Conservation (phyloP, 1,284 basidiomycete genomes). For the Ceratobasidium theobromae region DNA sequence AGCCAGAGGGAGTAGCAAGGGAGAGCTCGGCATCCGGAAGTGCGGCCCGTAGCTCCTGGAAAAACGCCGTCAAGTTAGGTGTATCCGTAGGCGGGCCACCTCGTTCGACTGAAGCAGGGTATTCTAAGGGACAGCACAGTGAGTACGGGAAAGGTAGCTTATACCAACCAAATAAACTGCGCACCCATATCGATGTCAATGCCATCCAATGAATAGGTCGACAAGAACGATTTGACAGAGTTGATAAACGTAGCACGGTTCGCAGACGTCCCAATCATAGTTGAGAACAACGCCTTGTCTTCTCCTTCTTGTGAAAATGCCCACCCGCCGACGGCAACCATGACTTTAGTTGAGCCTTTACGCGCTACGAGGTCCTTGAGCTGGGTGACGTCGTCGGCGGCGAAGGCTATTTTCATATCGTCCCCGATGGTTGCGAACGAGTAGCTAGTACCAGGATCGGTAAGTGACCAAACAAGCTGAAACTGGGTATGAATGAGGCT, state of each 20-base stretch:
- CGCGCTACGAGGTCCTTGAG: constrained; percentile 19
- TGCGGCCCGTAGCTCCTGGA: constrained; percentile 15
- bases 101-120: constrained; percentile 13
- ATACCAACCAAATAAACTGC: not conserved
- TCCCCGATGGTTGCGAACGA: too few species aligned
- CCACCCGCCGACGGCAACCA: constrained; percentile 16
- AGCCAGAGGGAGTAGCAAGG: constrained; percentile 6
- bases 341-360: constrained; percentile 9
- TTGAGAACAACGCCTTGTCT: constrained; percentile 2
- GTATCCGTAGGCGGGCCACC: constrained; percentile 14
- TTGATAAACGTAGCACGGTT: constrained; percentile 15
- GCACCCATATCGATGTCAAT: too few species aligned
- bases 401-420: constrained; percentile 6
- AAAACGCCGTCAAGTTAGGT: constrained; percentile 12
- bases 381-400: not conserved
- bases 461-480: not conserved
- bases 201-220: constrained; percentile 12
- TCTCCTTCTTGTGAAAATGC: constrained; percentile 22
- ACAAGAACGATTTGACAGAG: constrained; percentile 13
- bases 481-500: not conserved
- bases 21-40: constrained; percentile 9
- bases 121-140: too few species aligned
- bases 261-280: constrained; percentile 5
- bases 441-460: not conserved
- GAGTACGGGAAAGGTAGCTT: not conserved